These are phyloP conservation scores for Caulochytrium protostelioides DNA, from an alignment of 371 early-diverging fungal genomes.

Conservation along the genomic window DNA sequence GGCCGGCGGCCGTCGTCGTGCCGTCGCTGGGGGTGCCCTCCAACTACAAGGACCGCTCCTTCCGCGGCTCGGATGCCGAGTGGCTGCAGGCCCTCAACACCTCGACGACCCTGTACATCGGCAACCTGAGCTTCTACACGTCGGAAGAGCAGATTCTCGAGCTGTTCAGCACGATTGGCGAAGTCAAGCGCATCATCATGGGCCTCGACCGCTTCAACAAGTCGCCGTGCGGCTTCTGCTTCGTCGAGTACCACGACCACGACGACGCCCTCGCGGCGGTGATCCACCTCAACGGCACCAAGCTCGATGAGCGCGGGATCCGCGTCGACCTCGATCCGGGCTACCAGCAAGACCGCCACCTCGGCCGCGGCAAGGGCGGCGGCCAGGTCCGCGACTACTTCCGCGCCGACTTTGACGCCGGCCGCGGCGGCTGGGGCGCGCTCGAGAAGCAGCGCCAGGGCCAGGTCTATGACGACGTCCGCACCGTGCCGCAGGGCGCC, in stretches of 20 bases:
- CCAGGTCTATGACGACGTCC: no score
- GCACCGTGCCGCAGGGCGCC: no score
- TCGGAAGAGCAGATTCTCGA: conserved; percentile 97
- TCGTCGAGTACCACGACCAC: conserved; percentile 89
- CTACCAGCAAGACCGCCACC: conserved; percentile 85
- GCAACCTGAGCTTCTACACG: conserved; percentile 92
- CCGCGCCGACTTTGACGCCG: conserved; percentile 79
- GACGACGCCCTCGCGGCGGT: conserved; percentile 70
- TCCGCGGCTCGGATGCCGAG: neutral
- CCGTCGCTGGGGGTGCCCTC: conserved; percentile 64
- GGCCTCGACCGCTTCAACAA: conserved; percentile 80
- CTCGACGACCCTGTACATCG: conserved; percentile 76
- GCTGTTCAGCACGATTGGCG: conserved; percentile 85
- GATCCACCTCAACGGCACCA: conserved; percentile 82
- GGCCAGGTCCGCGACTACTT: conserved; percentile 85
- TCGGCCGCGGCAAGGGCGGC: conserved; percentile 84
- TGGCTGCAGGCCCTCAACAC: neutral
- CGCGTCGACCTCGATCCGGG: conserved; percentile 95
- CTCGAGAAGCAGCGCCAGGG: conserved; percentile 1
- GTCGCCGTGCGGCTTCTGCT: conserved; percentile 97
- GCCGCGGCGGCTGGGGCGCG: conserved; percentile 86
- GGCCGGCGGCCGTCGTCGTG: conserved; percentile 49
- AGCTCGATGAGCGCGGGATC: conserved; percentile 82
- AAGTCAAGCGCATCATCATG: conserved; percentile 95
- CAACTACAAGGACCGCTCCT: conserved; percentile 51